These are phyloP conservation scores for Theobroma cacao DNA, from an alignment of 345 rosid genomes.

Conservation along the genomic window DNA sequence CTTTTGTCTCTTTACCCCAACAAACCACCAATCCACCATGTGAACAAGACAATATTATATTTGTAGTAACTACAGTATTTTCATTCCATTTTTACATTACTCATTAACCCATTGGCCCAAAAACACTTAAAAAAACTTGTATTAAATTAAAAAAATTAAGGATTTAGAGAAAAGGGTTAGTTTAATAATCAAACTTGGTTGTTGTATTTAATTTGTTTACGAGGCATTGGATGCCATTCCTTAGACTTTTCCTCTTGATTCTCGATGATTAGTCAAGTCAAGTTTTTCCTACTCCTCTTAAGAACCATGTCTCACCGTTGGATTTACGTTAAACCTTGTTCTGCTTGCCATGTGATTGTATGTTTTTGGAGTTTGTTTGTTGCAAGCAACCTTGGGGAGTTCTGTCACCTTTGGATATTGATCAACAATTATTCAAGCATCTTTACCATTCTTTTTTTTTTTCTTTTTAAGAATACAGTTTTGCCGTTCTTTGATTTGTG, in stretches of 20 bases:
- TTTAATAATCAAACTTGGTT: not conserved
- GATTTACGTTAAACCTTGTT: not conserved
- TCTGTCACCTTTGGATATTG: not conserved
- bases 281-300: not conserved
- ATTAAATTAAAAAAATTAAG: not conserved
- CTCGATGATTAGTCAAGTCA: slow-evolving; percentile 1
- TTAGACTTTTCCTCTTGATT: not conserved
- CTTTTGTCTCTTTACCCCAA: slow-evolving; percentile 11
- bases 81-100: not conserved
- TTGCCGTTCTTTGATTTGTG: not conserved
- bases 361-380: not conserved
- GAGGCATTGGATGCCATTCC: not conserved
- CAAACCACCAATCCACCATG: not conserved
- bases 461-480: no score
- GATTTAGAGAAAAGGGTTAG: not conserved
- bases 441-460: not conserved
- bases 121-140: not conserved
- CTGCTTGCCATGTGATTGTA: not conserved
- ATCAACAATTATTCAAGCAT: not conserved
- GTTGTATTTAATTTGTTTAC: not conserved
- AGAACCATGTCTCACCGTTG: not conserved
- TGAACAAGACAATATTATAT: not conserved
- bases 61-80: not conserved
- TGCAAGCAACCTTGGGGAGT: not conserved
- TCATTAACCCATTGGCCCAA: not conserved